These are phyloP conservation scores for Alternaria gansuensis DNA, from an alignment of 2,329 filamentous ascomycete species.

Conservation along the genomic window DNA sequence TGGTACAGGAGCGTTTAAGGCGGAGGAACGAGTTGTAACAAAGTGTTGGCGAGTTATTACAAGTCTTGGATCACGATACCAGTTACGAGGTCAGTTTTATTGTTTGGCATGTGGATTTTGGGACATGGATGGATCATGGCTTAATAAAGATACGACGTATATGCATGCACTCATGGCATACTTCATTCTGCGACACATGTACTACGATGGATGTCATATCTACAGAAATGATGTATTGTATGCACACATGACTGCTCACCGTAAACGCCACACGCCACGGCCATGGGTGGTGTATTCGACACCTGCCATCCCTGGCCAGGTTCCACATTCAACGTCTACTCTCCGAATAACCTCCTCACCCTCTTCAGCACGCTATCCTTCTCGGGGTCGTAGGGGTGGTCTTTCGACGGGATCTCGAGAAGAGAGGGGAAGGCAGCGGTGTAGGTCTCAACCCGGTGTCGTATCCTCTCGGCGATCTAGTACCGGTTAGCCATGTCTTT, in stretches of 20 bases:
- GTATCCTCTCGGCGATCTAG: slow-evolving; percentile 92
- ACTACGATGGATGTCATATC: slow-evolving; percentile 4
- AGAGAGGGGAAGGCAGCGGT: slow-evolving; percentile 95
- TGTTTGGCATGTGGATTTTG: slow-evolving; percentile 10
- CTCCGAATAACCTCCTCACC: slow-evolving; percentile 76
- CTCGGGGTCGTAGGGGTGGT: slow-evolving; percentile 98
- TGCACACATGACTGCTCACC: neutral
- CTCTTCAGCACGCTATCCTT: slow-evolving; percentile 97
- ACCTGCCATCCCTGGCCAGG: neutral
- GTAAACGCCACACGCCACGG: neutral
- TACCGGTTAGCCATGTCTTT: slow-evolving; percentile 18
- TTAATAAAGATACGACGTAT: slow-evolving; percentile 37
- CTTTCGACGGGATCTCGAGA: slow-evolving; percentile 97
- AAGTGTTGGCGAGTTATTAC: neutral
- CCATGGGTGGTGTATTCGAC: neutral
- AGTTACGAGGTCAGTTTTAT: slow-evolving; percentile 25
- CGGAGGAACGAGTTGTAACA: slow-evolving; percentile 46
- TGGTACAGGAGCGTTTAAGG: slow-evolving; percentile 43
- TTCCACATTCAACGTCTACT: slow-evolving; percentile 60
- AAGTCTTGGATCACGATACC: slow-evolving; percentile 30
- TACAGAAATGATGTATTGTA: neutral
- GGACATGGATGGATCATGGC: slow-evolving; percentile 8
- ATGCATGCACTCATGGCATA: slow-evolving; percentile 14
- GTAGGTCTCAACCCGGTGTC: slow-evolving; percentile 88
- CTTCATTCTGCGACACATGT: neutral